phyloP scores from a whole-genome alignment of 805 yeast genomes.

The Myxozyma nipponensis region DNA sequence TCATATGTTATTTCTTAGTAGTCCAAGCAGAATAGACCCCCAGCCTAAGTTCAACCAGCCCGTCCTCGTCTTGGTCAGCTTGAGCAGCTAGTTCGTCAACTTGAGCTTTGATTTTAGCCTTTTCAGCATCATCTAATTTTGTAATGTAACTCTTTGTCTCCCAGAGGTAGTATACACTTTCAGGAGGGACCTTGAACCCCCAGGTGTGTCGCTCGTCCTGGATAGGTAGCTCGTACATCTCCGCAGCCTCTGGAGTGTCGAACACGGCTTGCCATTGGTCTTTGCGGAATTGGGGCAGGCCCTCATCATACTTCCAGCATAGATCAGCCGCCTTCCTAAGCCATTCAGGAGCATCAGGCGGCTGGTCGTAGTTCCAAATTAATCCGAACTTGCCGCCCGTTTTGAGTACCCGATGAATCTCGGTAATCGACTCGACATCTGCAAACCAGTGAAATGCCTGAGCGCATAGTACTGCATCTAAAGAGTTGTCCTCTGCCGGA shows the following conservation, averaged over 20 bases:
- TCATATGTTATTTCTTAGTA: background rate
- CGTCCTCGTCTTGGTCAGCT: slow-evolving; percentile 16
- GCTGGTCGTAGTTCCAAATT: slow-evolving; percentile 55
- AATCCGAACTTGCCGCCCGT: slow-evolving; percentile 49
- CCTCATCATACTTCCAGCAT: slow-evolving; percentile 40
- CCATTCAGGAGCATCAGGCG: slow-evolving; percentile 37
- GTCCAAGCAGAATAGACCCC: slow-evolving; percentile 28
- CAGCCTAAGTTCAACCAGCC: slow-evolving; percentile 14
- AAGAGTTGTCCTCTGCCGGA: slow-evolving; percentile 45
- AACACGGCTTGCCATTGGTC: slow-evolving; percentile 47
- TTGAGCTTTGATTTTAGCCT: slow-evolving; percentile 34
- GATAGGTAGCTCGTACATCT: slow-evolving; percentile 38
- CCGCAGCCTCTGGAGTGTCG: slow-evolving; percentile 27
- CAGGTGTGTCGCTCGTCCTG: slow-evolving; percentile 39
- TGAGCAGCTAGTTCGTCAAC: slow-evolving; percentile 36
- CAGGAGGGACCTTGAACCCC: slow-evolving; percentile 37
- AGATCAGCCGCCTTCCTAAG: slow-evolving; percentile 38
- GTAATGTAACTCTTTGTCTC: slow-evolving; percentile 54
- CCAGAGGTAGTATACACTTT: slow-evolving; percentile 49
- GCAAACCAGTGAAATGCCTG: slow-evolving; percentile 69
- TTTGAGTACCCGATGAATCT: slow-evolving; percentile 50
- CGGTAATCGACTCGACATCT: slow-evolving; percentile 47
- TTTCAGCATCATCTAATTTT: slow-evolving; percentile 40
- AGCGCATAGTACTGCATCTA: slow-evolving; percentile 52
- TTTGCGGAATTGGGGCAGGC: slow-evolving; percentile 56